Evolutionary conservation across 78 protist genomes (phyloP).

Genomic region (Isochrysis galbana): DNA sequence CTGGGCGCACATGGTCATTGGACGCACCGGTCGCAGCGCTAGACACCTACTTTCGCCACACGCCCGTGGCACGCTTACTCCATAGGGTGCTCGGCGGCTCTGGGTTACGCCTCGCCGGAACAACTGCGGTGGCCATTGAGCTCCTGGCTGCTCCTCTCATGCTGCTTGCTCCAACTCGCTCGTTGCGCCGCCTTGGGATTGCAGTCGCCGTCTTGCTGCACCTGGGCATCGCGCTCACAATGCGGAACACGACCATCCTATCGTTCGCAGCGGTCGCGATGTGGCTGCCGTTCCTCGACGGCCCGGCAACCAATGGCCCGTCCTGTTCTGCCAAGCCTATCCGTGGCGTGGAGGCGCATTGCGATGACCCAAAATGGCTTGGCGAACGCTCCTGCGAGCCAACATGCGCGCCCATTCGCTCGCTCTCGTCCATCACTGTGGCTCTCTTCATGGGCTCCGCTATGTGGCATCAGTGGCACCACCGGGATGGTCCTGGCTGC

Average conservation of each 20-base stretch:
- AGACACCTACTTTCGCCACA: conserved; percentile 1
- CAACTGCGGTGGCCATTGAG: not conserved
- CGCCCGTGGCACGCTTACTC: not conserved
- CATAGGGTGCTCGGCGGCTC: not conserved
- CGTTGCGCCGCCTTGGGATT: not conserved
- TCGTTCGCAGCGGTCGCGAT: not conserved
- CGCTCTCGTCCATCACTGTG: too few species aligned
- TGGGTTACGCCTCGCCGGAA: not conserved
- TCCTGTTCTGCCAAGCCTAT: too few species aligned
- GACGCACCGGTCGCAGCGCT: not conserved
- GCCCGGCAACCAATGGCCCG: too few species aligned
- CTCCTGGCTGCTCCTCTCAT: not conserved
- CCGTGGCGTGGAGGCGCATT: too few species aligned
- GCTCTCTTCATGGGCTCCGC: not conserved
- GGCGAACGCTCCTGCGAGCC: too few species aligned
- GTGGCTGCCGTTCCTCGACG: not conserved
- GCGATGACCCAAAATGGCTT: too few species aligned
- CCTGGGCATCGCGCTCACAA: not conserved
- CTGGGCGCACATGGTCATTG: not conserved
- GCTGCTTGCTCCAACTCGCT: not conserved
- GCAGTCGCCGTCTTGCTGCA: not conserved
- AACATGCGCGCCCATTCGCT: too few species aligned
- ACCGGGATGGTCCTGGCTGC: not conserved
- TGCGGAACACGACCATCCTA: not conserved
- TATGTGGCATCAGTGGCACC: not conserved